phyloP scores from a whole-genome alignment of 2,329 filamentous ascomycete genomes.

The Aspergillus hortae region DNA sequence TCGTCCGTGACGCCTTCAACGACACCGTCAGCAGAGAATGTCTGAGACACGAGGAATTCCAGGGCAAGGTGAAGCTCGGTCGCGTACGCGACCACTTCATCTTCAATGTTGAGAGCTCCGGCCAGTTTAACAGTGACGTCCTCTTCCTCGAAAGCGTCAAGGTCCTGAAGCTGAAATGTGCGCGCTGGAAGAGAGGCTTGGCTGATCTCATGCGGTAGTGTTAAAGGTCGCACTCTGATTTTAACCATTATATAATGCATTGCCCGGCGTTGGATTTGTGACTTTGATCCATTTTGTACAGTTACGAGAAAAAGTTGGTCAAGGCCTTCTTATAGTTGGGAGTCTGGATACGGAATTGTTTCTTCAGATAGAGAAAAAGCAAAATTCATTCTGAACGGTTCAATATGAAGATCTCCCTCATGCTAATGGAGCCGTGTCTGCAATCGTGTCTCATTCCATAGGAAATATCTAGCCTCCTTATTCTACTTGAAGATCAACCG shows the following conservation, averaged over 20 bases:
- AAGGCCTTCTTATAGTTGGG: slow-evolving; percentile 30
- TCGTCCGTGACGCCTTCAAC: slow-evolving; percentile 82
- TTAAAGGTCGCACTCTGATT: slow-evolving; percentile 1
- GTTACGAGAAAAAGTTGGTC: slow-evolving; percentile 31
- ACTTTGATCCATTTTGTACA: slow-evolving; percentile 31
- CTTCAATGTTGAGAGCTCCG: slow-evolving; percentile 90
- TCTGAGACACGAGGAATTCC: slow-evolving; percentile 85
- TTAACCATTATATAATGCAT: slow-evolving; percentile 30
- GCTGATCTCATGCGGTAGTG: slow-evolving; percentile 39
- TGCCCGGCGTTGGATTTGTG: slow-evolving; percentile 35
- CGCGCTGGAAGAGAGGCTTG: slow-evolving; percentile 43
- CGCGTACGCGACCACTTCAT: slow-evolving; percentile 94
- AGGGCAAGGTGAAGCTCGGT: slow-evolving; percentile 91
- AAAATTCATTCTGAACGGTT: slow-evolving; percentile 16
- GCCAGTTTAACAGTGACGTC: slow-evolving; percentile 91
- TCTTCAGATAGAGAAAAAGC: slow-evolving; percentile 23
- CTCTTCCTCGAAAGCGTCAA: slow-evolving; percentile 88
- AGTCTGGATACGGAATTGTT: slow-evolving; percentile 28
- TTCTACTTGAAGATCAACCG: slow-evolving; percentile 47
- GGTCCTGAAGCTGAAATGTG: slow-evolving; percentile 79
- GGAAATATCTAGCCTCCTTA: slow-evolving; percentile 5
- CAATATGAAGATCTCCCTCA: slow-evolving; percentile 12
- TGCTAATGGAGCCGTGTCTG: slow-evolving; percentile 11
- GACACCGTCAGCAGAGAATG: slow-evolving; percentile 95
- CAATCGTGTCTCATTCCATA: slow-evolving; percentile 8